Evolutionary conservation across 2,329 filamentous ascomycete species (phyloP), one percentile per base, ranked within the genome.

Genomic region (Fusarium humuli): DNA sequence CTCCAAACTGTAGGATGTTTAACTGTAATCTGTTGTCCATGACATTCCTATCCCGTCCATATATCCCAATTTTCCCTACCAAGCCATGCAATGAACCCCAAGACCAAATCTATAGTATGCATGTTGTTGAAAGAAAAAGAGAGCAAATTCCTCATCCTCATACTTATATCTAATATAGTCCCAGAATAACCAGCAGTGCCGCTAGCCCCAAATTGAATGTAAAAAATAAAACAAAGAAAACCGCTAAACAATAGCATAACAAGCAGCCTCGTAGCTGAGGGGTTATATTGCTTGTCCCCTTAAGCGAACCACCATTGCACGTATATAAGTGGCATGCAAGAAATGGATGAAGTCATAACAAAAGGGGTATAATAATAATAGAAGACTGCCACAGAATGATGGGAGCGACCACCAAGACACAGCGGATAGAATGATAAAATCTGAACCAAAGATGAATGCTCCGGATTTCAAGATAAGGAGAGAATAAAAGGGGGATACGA

Each of bases 331-430:
- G 57, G 25, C 30, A 40, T 52, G 54, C 25, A 44, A 11, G 27
- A 42, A 32, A 48, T 57, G 44, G 40, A 41, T 50, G 57, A 56
- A 70, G 57, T 41, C 32, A 58, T 55, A 68, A 71, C 57, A 65
- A 50, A 70, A 53, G 30, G 67, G 67, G 67, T 70, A 70, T 70
- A 64, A 60, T 54, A 54, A 57, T 56, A 46, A n/a, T 41, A 57
- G 55, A 57, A 37, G 40, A n/a, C 34, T 59, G 32, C 27, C 40
- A 23, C 34, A 41, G 34, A 55, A 16, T 23, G 46, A 64, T 42
- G 37, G 37, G 42, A 56, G 30, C 42, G 45, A 56, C 46, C 49
- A 52, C 57, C 23, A 49, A 64, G 57, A 63, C 49, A 42, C 46
- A 54, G 23, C 29, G 45, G 45, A 34, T 48, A 45, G 47, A 62